Evolutionary conservation across 306 rosid species (phyloP), one percentile per base, ranked within the genome.

Genomic region (Clitoria ternatea): DNA sequence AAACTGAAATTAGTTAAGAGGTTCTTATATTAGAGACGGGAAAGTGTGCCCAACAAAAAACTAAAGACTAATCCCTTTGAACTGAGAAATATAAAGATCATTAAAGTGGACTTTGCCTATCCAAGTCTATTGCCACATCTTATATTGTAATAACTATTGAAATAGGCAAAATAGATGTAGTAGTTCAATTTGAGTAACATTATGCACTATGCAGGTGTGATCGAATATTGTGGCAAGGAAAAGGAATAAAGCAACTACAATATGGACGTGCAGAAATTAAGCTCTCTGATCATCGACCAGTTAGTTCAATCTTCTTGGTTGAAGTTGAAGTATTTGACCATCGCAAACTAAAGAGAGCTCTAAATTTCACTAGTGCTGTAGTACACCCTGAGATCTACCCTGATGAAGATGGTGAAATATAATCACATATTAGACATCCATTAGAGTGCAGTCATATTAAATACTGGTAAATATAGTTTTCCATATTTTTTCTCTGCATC

Each of bases 271-370:
- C 96, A 57, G 97, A 94, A 10, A 17, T 82, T 32, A 81, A 33
- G 74, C 56, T 91, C 40, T 94, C 99, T 4, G 97, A 91, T 86
- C 99, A 94, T 75, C 67, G 96, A 19, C 96, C 99, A 0, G 92
- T 91, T 37, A 83, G 96, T 39, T 94, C 99, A 13, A 52, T 69
- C 6, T 94, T 94, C 77, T 54, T 50, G 42, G 85, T 87, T 66
- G 92, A 89, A 77, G 96, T 94, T 33, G 99, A 94, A 86, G 92
- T 94, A 37, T 83, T 94, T 29, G 86, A 91, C 60, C 95, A 89
- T 17, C 79, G 91, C 48, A 94, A 94, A 81, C 80, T 91, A 35
- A 81, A 89, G 32, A 85, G 85, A 77, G 97, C 97, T 42, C 76
- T 91, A 57, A 86, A 85, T 74, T 60, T 79, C 81, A 89, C 84